Percentiles rank a stretch among this genome's conserved stretches.
Conservation (phyloP, 2,329 filamentous ascomycete species). For the Fonsecaea erecta region DNA sequence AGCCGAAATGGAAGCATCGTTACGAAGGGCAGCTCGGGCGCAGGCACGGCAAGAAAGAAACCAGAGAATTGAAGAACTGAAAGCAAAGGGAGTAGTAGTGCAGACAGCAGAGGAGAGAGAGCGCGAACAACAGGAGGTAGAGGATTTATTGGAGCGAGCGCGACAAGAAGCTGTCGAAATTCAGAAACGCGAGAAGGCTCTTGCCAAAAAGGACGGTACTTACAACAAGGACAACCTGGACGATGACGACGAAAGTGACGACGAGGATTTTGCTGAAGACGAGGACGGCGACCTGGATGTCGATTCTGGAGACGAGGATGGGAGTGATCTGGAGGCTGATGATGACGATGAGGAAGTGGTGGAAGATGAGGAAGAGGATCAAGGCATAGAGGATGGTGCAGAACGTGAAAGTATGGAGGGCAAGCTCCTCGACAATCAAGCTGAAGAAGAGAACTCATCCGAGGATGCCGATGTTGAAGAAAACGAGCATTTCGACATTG, state of each 20-base stretch:
- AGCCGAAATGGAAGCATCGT: slow-evolving; percentile 68
- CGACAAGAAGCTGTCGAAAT: slow-evolving; percentile 79
- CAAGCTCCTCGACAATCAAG: slow-evolving; percentile 38
- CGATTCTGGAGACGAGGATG: slow-evolving; percentile 48
- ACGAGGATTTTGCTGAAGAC: slow-evolving; percentile 54
- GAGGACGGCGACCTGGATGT: slow-evolving; percentile 49
- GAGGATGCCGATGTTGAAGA: slow-evolving; percentile 38
- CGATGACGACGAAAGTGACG: slow-evolving; percentile 62
- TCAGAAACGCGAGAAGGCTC: slow-evolving; percentile 74
- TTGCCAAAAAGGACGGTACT: slow-evolving; percentile 67
- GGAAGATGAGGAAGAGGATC: slow-evolving; percentile 33
- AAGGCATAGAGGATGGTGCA: slow-evolving; percentile 35
- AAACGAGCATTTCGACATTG: slow-evolving; percentile 45
- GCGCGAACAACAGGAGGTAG: slow-evolving; percentile 78
- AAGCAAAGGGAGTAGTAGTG: slow-evolving; percentile 77
- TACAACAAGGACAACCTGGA: slow-evolving; percentile 53
- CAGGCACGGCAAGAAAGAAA: slow-evolving; percentile 80
- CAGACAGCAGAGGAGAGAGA: slow-evolving; percentile 87
- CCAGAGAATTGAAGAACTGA: slow-evolving; percentile 75
- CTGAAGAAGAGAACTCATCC: slow-evolving; percentile 53
- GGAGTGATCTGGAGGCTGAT: slow-evolving; percentile 40
- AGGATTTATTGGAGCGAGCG: slow-evolving; percentile 85
- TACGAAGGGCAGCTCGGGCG: slow-evolving; percentile 73
- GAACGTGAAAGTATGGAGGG: slow-evolving; percentile 34
- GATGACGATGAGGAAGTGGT: slow-evolving; percentile 40